phyloP scores from a whole-genome alignment of 495 filamentous ascomycete species.

The Neurospora sp. region DNA sequence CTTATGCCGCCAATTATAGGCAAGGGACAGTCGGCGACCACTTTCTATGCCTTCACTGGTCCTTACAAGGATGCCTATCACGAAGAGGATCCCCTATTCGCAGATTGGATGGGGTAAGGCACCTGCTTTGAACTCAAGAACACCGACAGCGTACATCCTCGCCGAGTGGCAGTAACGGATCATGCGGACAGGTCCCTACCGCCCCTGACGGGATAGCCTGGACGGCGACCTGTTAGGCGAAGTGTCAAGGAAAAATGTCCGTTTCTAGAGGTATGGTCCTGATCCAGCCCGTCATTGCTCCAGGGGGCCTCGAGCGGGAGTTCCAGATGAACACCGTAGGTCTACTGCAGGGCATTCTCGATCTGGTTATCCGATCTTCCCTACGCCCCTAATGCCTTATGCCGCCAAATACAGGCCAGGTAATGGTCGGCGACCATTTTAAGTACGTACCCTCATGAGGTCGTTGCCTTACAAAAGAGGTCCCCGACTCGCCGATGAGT shows the following conservation, averaged over 20 bases:
- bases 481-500: not conserved
- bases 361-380: not conserved
- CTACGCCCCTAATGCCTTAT: not conserved
- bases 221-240: not conserved
- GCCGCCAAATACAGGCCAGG: not conserved
- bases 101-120: not conserved
- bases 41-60: not conserved
- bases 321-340: not conserved
- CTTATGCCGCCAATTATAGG: not conserved
- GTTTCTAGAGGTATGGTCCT: too few relatives aligned
- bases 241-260: not conserved
- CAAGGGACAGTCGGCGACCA: not conserved
- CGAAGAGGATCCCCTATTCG: not conserved
- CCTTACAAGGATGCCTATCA: not conserved
- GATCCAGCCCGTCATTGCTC: not conserved
- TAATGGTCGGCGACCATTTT: not conserved
- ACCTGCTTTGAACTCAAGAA: not conserved
- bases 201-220: not conserved
- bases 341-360: not conserved
- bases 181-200: not conserved
- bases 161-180: not conserved
- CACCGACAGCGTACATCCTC: not conserved
- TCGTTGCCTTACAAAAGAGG: not conserved
- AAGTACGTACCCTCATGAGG: not conserved
- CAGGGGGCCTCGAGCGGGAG: not conserved